Percentiles rank a stretch among this genome's conserved stretches.
Evolutionary conservation across 768 basidiomycete genomes (phyloP).

Genomic region (Leccinum imitatum): DNA sequence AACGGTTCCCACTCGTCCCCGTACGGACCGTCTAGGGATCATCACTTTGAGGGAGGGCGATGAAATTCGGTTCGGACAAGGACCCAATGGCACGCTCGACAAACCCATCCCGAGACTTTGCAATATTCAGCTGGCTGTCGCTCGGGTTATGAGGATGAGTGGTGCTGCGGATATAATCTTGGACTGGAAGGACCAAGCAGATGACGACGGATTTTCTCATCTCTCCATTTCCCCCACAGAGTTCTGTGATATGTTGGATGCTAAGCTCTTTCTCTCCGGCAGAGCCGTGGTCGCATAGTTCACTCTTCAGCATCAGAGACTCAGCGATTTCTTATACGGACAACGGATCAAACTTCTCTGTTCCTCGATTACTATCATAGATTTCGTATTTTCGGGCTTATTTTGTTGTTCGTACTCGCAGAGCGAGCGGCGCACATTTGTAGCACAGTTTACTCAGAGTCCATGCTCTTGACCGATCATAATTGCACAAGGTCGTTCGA

Average conservation of each 20-base stretch:
- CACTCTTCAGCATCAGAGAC: too few species aligned
- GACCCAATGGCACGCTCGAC: slow-evolving; percentile 1
- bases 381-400: too few species aligned
- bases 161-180: slow-evolving; percentile 8
- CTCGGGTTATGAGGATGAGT: slow-evolving; percentile 9
- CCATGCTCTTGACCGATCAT: slow-evolving; percentile 31
- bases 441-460: slow-evolving; percentile 40
- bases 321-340: too few species aligned
- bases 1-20: background rate
- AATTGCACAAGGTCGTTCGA: slow-evolving; percentile 37
- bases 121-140: slow-evolving; percentile 7
- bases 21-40: background rate
- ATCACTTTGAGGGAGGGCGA: slow-evolving; percentile 2
- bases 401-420: too few species aligned
- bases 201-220: background rate
- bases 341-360: too few species aligned
- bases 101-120: background rate
- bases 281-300: too few species aligned
- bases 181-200: slow-evolving; percentile 3
- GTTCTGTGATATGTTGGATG: too few species aligned
- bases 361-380: too few species aligned
- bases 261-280: too few species aligned
- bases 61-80: slow-evolving; percentile 6
- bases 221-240: too few species aligned
- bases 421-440: background rate